Evolutionary conservation across 2,329 filamentous ascomycete genomes (phyloP).

Genomic region (Neofusicoccum umdonicola): DNA sequence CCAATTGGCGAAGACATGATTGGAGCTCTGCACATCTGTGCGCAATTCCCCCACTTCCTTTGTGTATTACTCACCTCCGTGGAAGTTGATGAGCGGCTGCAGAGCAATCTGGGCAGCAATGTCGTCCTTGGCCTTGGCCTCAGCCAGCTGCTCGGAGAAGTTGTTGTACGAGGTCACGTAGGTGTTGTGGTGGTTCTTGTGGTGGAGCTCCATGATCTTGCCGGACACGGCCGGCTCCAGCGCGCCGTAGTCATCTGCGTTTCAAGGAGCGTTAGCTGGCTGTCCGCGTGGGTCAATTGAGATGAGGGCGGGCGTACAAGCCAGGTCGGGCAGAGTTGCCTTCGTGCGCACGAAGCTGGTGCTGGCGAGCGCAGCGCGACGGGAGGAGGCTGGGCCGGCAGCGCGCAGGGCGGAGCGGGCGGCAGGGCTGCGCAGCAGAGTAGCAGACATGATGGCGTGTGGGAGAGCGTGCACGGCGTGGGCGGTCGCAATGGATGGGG

Average conservation of each 20-base stretch:
- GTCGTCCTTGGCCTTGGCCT: conserved; percentile 55
- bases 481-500: neutral
- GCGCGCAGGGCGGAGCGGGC: conserved; percentile 71
- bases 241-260: conserved; percentile 86
- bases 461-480: neutral
- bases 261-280: neutral
- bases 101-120: conserved; percentile 55
- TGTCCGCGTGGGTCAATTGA: neutral
- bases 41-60: neutral
- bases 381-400: conserved; percentile 58
- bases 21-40: conserved; percentile 1
- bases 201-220: conserved; percentile 95
- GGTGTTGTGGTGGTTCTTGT: conserved; percentile 91
- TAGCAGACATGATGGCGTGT: conserved; percentile 64
- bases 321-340: conserved; percentile 86
- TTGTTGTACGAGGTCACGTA: conserved; percentile 89
- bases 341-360: conserved; percentile 81
- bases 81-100: conserved; percentile 63
- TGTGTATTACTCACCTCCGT: conserved; percentile 49
- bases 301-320: conserved; percentile 55
- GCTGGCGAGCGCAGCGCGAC: conserved; percentile 64
- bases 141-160: conserved; percentile 67
- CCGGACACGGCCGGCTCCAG: conserved; percentile 82
- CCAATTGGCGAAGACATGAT: neutral
- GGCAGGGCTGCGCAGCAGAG: conserved; percentile 69